Evolutionary conservation across 805 yeast genomes (phyloP).

Genomic region (Candida insectorum): DNA sequence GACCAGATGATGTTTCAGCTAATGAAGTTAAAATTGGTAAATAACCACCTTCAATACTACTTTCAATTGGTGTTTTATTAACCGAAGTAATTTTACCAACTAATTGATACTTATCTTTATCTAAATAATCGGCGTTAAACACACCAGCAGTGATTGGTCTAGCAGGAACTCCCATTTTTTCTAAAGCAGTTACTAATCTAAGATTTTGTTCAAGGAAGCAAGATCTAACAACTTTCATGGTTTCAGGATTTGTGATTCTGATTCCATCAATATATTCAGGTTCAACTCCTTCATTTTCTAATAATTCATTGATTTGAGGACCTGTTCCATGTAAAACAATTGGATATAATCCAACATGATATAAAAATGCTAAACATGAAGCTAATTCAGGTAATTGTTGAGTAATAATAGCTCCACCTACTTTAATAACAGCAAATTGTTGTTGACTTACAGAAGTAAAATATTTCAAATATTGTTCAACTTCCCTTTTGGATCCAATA

Average conservation of each 20-base stretch:
- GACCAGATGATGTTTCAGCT: slow-evolving; percentile 97
- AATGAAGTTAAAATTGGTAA: slow-evolving; percentile 93
- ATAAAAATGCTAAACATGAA: slow-evolving; percentile 89
- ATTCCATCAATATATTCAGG: slow-evolving; percentile 97
- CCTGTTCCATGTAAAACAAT: slow-evolving; percentile 98
- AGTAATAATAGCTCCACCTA: slow-evolving; percentile 98
- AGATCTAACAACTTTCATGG: slow-evolving; percentile 94
- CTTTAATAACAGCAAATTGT: slow-evolving; percentile 97
- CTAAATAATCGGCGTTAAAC: slow-evolving; percentile 87
- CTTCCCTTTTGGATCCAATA: slow-evolving; percentile 96
- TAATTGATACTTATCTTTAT: slow-evolving; percentile 83
- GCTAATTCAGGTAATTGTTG: slow-evolving; percentile 92
- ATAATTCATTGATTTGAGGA: slow-evolving; percentile 92
- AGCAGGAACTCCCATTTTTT: slow-evolving; percentile 95
- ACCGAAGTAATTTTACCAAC: slow-evolving; percentile 90
- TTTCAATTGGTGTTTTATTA: slow-evolving; percentile 82
- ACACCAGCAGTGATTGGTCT: slow-evolving; percentile 99
- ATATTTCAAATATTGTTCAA: slow-evolving; percentile 93
- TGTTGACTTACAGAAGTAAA: slow-evolving; percentile 95
- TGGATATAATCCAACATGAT: slow-evolving; percentile 96
- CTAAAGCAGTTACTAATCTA: slow-evolving; percentile 91
- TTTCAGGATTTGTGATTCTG: slow-evolving; percentile 88
- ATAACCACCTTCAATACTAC: slow-evolving; percentile 93
- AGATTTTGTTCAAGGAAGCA: slow-evolving; percentile 95
- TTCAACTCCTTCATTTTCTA: slow-evolving; percentile 91